These are phyloP conservation scores for Lachancea quebecensis DNA, from an alignment of 805 yeast species.

Conservation along the genomic window DNA sequence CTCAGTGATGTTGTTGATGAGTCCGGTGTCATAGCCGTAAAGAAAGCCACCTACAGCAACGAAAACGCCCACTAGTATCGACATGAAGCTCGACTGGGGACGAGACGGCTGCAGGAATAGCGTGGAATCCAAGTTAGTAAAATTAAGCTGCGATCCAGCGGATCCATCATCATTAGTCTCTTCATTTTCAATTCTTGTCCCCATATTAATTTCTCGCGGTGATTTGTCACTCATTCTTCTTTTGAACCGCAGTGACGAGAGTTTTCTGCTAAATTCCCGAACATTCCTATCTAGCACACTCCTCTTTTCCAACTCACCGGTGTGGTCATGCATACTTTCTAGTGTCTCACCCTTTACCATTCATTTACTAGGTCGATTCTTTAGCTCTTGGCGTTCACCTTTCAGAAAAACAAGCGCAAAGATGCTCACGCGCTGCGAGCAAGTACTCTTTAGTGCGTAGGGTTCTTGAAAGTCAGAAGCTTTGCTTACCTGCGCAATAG, in stretches of 20 bases:
- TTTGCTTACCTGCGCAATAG: too few species aligned
- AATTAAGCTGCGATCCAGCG: background rate
- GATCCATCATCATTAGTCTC: background rate
- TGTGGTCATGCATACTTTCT: background rate
- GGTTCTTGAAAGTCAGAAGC: too few species aligned
- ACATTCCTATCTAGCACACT: background rate
- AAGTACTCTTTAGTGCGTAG: too few species aligned
- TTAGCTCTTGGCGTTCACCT: too few species aligned
- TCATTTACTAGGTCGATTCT: background rate
- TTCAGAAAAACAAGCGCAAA: too few species aligned
- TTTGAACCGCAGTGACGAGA: background rate
- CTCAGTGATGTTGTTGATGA: slow-evolving; percentile 70
- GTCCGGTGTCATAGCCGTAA: slow-evolving; percentile 86
- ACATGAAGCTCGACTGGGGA: slow-evolving; percentile 50
- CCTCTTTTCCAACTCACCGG: background rate
- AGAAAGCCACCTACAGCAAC: slow-evolving; percentile 90
- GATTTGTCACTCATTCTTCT: background rate
- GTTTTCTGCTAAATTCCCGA: background rate
- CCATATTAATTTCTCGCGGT: background rate
- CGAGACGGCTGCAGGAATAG: slow-evolving; percentile 29
- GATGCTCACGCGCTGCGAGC: too few species aligned
- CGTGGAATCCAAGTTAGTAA: slow-evolving; percentile 15
- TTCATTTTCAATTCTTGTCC: background rate
- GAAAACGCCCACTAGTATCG: slow-evolving; percentile 65
- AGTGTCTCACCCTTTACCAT: background rate